Conservation (phyloP, 1,284 basidiomycete species). For the Chalciporus sp. region DNA sequence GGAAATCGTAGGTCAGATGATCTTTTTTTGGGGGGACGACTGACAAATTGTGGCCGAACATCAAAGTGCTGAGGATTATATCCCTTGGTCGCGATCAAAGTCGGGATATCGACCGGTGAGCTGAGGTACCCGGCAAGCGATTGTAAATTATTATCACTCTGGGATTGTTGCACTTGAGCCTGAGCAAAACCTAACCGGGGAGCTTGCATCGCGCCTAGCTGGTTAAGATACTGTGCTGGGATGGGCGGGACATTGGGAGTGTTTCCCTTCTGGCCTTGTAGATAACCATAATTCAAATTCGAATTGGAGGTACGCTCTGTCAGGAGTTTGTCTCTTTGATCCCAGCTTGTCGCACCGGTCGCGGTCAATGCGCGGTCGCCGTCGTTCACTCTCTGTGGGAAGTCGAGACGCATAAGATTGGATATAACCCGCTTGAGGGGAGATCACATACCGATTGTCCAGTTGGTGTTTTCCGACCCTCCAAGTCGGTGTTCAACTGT, state of each 20-base stretch:
- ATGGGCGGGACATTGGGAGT: constrained; percentile 71
- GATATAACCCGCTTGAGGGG: constrained; percentile 38
- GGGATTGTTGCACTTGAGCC: constrained; percentile 34
- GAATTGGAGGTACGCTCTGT: constrained; percentile 64
- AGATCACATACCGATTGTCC: constrained; percentile 46
- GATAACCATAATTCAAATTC: constrained; percentile 65
- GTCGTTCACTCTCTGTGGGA: constrained; percentile 33
- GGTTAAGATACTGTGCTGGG: constrained; percentile 69
- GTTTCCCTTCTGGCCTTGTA: constrained; percentile 47
- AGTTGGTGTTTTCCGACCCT: constrained; percentile 60
- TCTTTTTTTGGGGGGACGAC: constrained; percentile 30
- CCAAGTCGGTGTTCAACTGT: constrained; percentile 61
- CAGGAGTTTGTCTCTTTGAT: constrained; percentile 62
- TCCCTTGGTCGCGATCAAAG: constrained; percentile 83
- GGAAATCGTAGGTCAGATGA: constrained; percentile 1
- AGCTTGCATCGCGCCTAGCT: constrained; percentile 42
- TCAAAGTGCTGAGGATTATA: constrained; percentile 91
- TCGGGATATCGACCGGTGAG: constrained; percentile 82
- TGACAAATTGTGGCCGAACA: constrained; percentile 73
- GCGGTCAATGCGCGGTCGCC: constrained; percentile 46
- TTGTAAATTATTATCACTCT: constrained; percentile 35
- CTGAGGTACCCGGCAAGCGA: constrained; percentile 49
- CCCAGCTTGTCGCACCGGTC: constrained; percentile 50
- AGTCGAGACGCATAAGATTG: constrained; percentile 33
- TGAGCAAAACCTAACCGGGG: constrained; percentile 45